Evolutionary conservation across 176 grass and related monocot genomes (phyloP).

Genomic region (Dendrocalamus sinicus): DNA sequence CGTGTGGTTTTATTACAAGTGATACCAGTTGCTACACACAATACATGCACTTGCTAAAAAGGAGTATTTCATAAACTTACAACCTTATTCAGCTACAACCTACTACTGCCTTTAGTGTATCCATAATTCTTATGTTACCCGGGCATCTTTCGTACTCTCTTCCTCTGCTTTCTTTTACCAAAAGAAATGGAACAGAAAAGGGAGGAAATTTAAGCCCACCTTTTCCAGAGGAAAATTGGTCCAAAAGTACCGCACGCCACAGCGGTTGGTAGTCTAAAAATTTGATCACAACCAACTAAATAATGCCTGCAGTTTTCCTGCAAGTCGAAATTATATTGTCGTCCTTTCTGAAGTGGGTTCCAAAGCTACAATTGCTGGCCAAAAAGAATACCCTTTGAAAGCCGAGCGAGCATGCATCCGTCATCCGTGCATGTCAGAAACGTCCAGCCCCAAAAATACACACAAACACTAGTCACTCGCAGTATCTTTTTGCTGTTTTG

Average conservation of each 20-base stretch:
- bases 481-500: not conserved
- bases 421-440: conserved; percentile 6
- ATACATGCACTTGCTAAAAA: not conserved
- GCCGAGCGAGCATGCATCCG: conserved; percentile 3
- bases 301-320: conserved; percentile 28
- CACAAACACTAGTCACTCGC: not conserved
- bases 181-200: conserved; percentile 22
- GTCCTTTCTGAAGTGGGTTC: conserved; percentile 55
- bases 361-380: conserved; percentile 33
- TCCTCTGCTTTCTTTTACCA: not conserved
- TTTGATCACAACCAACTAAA: conserved; percentile 14
- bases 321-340: conserved; percentile 39
- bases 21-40: not conserved
- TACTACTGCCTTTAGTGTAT: not conserved
- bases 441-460: conserved; percentile 17
- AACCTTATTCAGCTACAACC: conserved; percentile 33
- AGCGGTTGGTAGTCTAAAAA: conserved; percentile 47
- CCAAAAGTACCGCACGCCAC: conserved; percentile 51
- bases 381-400: conserved; percentile 9
- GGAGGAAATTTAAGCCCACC: not conserved
- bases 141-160: conserved; percentile 1
- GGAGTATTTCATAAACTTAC: conserved; percentile 17
- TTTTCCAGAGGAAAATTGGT: conserved; percentile 28
- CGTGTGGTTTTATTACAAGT: not conserved
- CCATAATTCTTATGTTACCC: not conserved